Percentiles rank a stretch among this genome's conserved stretches.
Evolutionary conservation across 768 basidiomycete genomes (phyloP).

Genomic region (Macrolepiota fuliginosa): DNA sequence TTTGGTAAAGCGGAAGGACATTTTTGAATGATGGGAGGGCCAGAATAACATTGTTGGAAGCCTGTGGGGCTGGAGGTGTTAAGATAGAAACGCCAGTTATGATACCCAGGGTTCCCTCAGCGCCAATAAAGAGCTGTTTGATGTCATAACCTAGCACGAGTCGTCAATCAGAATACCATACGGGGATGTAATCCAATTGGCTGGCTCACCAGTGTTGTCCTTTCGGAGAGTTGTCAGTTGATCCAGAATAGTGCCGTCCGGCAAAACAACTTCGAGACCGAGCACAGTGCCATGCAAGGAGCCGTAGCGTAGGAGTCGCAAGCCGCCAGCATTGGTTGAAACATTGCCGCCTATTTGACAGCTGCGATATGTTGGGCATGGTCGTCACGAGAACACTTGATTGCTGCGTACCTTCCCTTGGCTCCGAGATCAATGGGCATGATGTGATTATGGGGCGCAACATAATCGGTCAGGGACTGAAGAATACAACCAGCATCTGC

Average conservation of each 20-base stretch:
- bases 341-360: conserved; percentile 99
- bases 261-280: conserved; percentile 92
- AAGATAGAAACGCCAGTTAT: conserved; percentile 95
- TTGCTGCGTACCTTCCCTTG: conserved; percentile 77
- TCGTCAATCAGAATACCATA: conserved; percentile 6
- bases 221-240: conserved; percentile 89
- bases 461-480: conserved; percentile 81
- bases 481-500: conserved; percentile 95
- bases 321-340: conserved; percentile 96
- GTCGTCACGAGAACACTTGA: conserved; percentile 3
- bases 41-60: conserved; percentile 89
- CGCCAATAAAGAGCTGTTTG: conserved; percentile 97
- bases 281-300: conserved; percentile 93
- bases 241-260: conserved; percentile 90
- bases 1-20: conserved; percentile 81
- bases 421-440: conserved; percentile 96
- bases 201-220: conserved; percentile 87
- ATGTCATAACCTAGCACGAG: conserved; percentile 82
- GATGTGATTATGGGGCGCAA: conserved; percentile 86
- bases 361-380: conserved; percentile 32
- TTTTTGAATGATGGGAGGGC: conserved; percentile 85
- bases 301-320: conserved; percentile 91
- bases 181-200: background rate
- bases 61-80: conserved; percentile 77
- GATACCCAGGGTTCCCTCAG: conserved; percentile 94